Conservation (phyloP, 257 asterid genomes). For the Penstemon eatonii region DNA sequence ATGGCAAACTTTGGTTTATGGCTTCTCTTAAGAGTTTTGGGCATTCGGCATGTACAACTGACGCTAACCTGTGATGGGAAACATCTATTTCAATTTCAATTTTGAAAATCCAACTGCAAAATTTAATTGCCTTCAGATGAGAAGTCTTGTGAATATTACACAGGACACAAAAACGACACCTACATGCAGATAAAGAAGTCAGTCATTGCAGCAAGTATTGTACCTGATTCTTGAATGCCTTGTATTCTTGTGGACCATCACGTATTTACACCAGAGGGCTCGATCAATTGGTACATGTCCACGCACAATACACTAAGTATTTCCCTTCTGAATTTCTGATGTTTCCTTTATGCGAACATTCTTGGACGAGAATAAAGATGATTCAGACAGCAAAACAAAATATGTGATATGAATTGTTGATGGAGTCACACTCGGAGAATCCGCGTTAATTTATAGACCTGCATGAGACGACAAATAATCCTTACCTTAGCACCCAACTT, state of each 20-base stretch:
- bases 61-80: no score
- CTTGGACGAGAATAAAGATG: constrained; percentile 15
- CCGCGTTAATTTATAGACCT: constrained; percentile 71
- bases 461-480: constrained; percentile 26
- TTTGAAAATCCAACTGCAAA: no score
- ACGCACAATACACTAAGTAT: background rate
- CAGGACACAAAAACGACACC: no score
- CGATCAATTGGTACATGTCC: constrained; percentile 1
- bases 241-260: background rate
- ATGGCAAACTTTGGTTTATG: no score
- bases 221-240: no score
- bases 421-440: constrained; percentile 51
- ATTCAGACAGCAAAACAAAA: constrained; percentile 1
- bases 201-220: no score
- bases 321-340: background rate
- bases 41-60: no score
- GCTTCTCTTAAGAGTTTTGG: no score
- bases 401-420: background rate
- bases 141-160: no score
- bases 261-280: constrained; percentile 20
- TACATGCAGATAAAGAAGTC: no score
- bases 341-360: constrained; percentile 13
- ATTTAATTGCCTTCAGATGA: no score
- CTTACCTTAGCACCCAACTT: background rate
- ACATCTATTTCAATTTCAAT: no score